Conservation (phyloP, 805 yeast genomes). For the Brettanomyces naardenensis region DNA sequence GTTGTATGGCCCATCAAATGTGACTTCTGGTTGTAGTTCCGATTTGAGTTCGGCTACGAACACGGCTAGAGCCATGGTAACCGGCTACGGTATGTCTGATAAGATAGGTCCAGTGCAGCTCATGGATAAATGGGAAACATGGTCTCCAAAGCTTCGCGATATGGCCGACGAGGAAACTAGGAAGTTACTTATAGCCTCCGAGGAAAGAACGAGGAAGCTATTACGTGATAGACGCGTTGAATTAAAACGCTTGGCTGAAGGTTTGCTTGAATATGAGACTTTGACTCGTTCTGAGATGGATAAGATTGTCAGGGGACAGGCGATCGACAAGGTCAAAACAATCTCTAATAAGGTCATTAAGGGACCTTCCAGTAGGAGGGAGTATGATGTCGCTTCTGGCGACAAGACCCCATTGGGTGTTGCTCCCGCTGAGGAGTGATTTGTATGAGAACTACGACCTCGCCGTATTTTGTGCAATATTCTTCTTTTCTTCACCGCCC, state of each 20-base stretch:
- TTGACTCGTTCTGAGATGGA: conserved; percentile 87
- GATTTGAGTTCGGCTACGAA: conserved; percentile 86
- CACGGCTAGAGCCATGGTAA: conserved; percentile 95
- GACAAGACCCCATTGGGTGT: conserved; percentile 20
- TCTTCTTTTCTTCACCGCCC: no score
- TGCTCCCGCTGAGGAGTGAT: conserved; percentile 11
- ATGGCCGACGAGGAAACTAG: conserved; percentile 92
- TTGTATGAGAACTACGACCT: no score
- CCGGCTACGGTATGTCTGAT: conserved; percentile 93
- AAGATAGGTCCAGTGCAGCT: conserved; percentile 87
- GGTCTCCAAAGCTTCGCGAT: conserved; percentile 86
- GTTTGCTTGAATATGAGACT: conserved; percentile 91
- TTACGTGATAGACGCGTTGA: conserved; percentile 58
- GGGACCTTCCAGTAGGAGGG: conserved; percentile 24
- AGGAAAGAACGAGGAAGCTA: conserved; percentile 67
- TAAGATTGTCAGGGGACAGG: conserved; percentile 73
- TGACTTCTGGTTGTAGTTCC: conserved; percentile 91
- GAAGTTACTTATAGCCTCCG: conserved; percentile 63
- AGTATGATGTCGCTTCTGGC: conserved; percentile 28
- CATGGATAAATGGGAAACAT: conserved; percentile 86
- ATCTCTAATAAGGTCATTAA: conserved; percentile 72
- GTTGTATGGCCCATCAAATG: conserved; percentile 84
- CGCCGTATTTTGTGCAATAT: no score
- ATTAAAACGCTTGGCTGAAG: conserved; percentile 83
- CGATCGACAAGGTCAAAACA: conserved; percentile 58